Evolutionary conservation across 306 rosid species (phyloP).

Genomic region (Cicer cuneatum): DNA sequence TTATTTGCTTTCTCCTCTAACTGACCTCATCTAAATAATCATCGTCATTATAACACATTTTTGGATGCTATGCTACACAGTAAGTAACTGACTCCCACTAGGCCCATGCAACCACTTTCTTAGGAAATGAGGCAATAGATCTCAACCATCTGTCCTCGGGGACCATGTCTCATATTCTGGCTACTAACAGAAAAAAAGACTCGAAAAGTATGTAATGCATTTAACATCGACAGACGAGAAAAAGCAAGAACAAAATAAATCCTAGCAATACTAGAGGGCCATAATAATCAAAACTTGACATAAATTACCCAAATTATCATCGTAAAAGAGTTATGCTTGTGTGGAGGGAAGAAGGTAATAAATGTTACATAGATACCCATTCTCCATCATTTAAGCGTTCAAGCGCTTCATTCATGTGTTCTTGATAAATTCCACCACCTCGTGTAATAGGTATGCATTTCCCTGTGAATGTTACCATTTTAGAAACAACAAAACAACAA

Average conservation of each 20-base stretch:
- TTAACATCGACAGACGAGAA: conserved; percentile 11
- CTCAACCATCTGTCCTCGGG: neutral
- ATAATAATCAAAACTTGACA: conserved; percentile 18
- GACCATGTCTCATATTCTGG: neutral
- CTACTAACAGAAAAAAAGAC: conserved; percentile 19
- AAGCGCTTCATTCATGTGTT: conserved; percentile 88
- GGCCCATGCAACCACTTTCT: neutral
- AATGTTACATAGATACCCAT: conserved; percentile 69
- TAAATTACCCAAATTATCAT: conserved; percentile 34
- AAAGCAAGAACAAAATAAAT: conserved; percentile 12
- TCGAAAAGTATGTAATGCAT: conserved; percentile 18
- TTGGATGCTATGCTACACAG: conserved; percentile 6
- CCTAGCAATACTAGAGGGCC: conserved; percentile 24
- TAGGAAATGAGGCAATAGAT: neutral
- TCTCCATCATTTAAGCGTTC: conserved; percentile 73
- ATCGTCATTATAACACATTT: neutral
- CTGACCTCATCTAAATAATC: neutral
- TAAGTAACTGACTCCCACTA: neutral
- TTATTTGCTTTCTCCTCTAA: neutral
- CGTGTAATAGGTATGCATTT: conserved; percentile 94
- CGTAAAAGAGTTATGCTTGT: conserved; percentile 33
- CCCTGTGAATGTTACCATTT: conserved; percentile 55
- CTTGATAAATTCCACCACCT: conserved; percentile 93
- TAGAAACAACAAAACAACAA: conserved; percentile 35
- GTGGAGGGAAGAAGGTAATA: conserved; percentile 7